A percentile compares a stretch with the other conserved stretches of the same genome.
These are phyloP conservation scores for Panicum hallii DNA, from an alignment of 202 grass and related monocot species.

Conservation along the genomic window DNA sequence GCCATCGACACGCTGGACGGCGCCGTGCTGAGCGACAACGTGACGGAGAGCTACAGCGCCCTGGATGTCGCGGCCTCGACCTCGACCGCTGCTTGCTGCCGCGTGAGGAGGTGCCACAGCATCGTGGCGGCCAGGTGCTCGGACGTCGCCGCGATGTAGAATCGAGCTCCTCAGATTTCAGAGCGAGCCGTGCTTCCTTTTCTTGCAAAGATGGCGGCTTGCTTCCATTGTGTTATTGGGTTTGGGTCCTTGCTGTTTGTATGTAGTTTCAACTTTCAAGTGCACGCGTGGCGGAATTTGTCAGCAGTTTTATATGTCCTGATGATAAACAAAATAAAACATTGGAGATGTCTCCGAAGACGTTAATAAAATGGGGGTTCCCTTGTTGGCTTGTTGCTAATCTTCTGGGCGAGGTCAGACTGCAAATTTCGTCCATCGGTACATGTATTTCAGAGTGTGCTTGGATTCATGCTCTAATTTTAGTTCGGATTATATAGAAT, in stretches of 20 bases:
- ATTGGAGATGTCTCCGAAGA: neutral
- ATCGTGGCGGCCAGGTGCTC: neutral
- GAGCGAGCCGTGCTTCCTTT: neutral
- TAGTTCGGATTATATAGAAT: no score
- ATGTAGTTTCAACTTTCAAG: no score
- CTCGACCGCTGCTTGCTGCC: neutral
- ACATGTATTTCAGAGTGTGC: no score
- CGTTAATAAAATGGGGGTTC: neutral
- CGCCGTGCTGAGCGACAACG: conserved; percentile 69
- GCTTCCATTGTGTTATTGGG: neutral
- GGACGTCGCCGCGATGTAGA: conserved; percentile 32
- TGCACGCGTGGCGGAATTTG: no score
- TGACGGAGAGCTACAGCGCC: conserved; percentile 49
- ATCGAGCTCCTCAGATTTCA: neutral
- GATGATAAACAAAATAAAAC: neutral
- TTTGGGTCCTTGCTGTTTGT: no score
- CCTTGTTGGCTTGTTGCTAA: no score
- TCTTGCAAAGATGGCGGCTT: neutral
- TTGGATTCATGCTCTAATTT: no score
- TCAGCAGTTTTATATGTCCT: neutral
- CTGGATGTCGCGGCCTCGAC: neutral
- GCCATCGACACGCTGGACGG: conserved; percentile 62
- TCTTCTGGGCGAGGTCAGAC: neutral
- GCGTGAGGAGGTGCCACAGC: conserved; percentile 19
- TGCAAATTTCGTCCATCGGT: no score